Base-by-base conservation (phyloP, 257 asterid genomes). In the Ilex asprella region DNA sequence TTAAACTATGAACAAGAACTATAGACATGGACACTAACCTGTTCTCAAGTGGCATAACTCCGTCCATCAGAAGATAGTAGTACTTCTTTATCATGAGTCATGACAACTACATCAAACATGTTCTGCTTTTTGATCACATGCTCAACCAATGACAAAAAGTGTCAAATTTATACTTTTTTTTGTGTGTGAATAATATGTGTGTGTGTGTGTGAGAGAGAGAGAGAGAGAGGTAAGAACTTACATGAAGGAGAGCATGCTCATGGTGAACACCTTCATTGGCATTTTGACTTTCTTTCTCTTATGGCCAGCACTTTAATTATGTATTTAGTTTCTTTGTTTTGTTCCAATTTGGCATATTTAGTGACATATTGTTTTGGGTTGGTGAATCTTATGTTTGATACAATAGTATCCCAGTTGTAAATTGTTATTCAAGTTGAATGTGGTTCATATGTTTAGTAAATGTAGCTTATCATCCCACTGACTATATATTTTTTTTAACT, bases 51-150 rank as follows among this genome's bases (percentile, higher is more conserved):
- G 61, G 51, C 60, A 50, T 65, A 47, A 35, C 21, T 47, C 71
- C 61, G 53, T 73, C 78, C 16, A 55, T 67, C 61, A 79, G 50
- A 9, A 76, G 30, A 56, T 71, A 63, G 58, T 72, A 76, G 70
- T 64, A 76, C 35, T 54, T 72, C 55, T 62, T 75, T 6, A 79
- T 73, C 69, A 76, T 55, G 30, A 64, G 76, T 73, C 69, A 76
- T 55, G 30, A 64, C 71, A 54, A 66, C 58, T 51, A 77, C 73
- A 68, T 68, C 79, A 60, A 63, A 41, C 10, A 44, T 59, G 55
- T 74, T 66, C 30, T 70, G 63, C 61, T 75, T 76, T 69, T 69
- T 59, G 46, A 76, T 72, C 35, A 69, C 77, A 63, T 59, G 68
- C 69, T 67, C 78, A 56, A 72, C 77, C 79, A 70, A 59, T 39